Percentiles rank a stretch among this genome's conserved stretches.
Conservation (phyloP, 2,329 filamentous ascomycete genomes). For the Neofusicoccum cordaticola region DNA sequence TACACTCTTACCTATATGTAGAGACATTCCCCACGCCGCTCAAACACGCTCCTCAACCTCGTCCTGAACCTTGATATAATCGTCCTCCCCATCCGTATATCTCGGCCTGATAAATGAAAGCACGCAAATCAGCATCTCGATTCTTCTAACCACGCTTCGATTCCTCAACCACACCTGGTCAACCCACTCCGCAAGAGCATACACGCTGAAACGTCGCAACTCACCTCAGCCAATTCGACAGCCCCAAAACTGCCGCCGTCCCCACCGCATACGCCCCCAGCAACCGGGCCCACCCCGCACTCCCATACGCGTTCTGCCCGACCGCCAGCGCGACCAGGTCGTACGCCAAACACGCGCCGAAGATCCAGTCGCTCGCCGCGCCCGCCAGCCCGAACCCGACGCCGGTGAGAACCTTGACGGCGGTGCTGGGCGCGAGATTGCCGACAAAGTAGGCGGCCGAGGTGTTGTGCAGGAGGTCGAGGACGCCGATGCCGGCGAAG, state of each 20-base stretch:
- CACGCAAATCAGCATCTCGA: neutral
- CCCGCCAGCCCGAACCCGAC: slow-evolving; percentile 52
- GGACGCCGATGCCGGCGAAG: slow-evolving; percentile 59
- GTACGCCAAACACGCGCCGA: slow-evolving; percentile 59
- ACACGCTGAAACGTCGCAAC: slow-evolving; percentile 21
- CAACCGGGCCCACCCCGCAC: slow-evolving; percentile 47
- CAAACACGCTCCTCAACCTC: slow-evolving; percentile 10
- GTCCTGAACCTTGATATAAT: slow-evolving; percentile 4
- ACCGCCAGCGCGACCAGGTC: slow-evolving; percentile 55
- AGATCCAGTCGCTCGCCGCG: slow-evolving; percentile 57
- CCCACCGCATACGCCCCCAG: slow-evolving; percentile 52
- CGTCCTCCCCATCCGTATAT: slow-evolving; percentile 1
- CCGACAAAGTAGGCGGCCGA: slow-evolving; percentile 55
- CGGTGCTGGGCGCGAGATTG: slow-evolving; percentile 40
- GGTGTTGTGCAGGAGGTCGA: slow-evolving; percentile 59
- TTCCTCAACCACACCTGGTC: too few species aligned
- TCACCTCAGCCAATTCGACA: slow-evolving; percentile 54
- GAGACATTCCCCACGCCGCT: neutral
- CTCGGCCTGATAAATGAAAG: neutral
- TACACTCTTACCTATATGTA: too few species aligned
- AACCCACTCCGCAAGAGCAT: too few species aligned
- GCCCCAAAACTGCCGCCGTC: slow-evolving; percentile 52
- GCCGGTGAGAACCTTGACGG: slow-evolving; percentile 53
- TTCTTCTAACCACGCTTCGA: neutral
- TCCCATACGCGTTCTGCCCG: slow-evolving; percentile 46